Percentiles rank a stretch among this genome's conserved stretches.
Conservation (phyloP, 305 asterid species). For the Fraxinus floribunda region DNA sequence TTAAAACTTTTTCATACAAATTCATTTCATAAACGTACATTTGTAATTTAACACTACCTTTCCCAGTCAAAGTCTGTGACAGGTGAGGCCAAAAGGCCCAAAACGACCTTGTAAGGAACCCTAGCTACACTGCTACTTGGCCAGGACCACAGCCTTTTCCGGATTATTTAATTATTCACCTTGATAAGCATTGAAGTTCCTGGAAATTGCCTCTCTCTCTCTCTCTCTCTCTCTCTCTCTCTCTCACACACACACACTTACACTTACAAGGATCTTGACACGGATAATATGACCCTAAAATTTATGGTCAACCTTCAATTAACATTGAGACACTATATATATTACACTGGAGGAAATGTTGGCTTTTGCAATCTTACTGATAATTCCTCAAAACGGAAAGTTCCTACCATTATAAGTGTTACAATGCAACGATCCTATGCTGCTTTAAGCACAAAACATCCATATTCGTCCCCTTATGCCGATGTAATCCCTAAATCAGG, state of each 20-base stretch:
- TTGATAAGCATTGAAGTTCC: constrained; percentile 20
- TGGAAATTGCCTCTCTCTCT: constrained; percentile 22
- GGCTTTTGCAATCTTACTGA: background rate
- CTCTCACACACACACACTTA: too few relatives aligned
- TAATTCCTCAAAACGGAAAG: constrained; percentile 14
- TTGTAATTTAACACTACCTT: background rate
- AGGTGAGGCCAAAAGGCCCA: background rate
- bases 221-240: background rate
- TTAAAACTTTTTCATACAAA: too few relatives aligned
- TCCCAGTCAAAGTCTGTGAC: background rate
- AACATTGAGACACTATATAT: background rate
- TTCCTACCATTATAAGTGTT: background rate
- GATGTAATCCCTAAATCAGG: constrained; percentile 21
- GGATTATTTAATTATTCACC: background rate
- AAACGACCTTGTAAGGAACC: background rate
- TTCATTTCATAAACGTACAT: too few relatives aligned
- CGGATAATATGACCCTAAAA: too few relatives aligned
- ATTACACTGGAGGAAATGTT: background rate
- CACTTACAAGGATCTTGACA: too few relatives aligned
- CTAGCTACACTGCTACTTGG: too few relatives aligned
- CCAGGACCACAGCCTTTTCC: too few relatives aligned
- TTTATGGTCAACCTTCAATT: constrained; percentile 29
- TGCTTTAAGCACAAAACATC: constrained; percentile 5
- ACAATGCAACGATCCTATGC: constrained; percentile 29
- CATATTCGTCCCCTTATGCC: background rate